Percentiles rank a stretch among this genome's conserved stretches.
These are phyloP conservation scores for Paraphoma sp. DNA, from an alignment of 2,329 filamentous ascomycete genomes.

Conservation along the genomic window DNA sequence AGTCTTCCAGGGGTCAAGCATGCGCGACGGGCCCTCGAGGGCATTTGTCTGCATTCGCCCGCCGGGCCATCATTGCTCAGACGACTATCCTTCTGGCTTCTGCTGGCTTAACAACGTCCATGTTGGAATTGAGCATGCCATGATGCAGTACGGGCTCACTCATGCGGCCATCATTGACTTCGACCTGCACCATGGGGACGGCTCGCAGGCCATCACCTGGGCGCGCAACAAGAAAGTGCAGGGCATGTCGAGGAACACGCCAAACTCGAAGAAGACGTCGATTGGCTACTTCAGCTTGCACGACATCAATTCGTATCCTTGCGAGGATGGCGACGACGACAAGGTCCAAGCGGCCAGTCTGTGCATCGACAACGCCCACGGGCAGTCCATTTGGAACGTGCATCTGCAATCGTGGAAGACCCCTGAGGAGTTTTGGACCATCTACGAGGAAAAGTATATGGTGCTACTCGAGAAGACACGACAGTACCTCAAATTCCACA, in stretches of 20 bases:
- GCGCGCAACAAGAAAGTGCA: constrained; percentile 78
- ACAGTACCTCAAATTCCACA: constrained; percentile 75
- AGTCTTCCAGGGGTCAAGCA: constrained; percentile 67
- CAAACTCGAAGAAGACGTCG: constrained; percentile 79
- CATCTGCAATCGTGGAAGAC: constrained; percentile 89
- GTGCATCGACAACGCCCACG: constrained; percentile 92
- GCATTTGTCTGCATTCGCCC: constrained; percentile 93
- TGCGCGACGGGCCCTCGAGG: constrained; percentile 65
- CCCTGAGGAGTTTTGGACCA: constrained; percentile 82
- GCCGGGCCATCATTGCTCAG: constrained; percentile 94
- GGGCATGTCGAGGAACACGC: constrained; percentile 71
- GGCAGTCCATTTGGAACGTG: constrained; percentile 95
- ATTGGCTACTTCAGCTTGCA: constrained; percentile 97
- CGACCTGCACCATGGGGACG: constrained; percentile 57
- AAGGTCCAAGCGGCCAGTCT: constrained; percentile 94
- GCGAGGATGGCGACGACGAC: constrained; percentile 89
- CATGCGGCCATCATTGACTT: constrained; percentile 76
- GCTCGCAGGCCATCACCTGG: constrained; percentile 95
- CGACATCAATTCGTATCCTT: constrained; percentile 98
- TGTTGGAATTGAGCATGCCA: constrained; percentile 91
- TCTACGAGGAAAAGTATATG: constrained; percentile 82
- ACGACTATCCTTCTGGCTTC: constrained; percentile 88
- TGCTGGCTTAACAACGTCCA: constrained; percentile 99
- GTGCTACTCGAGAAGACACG: constrained; percentile 82
- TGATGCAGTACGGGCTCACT: constrained; percentile 82